Percentiles rank a stretch among this genome's conserved stretches.
These are phyloP conservation scores for Fusarium tupiense DNA, from an alignment of 2,329 filamentous ascomycete genomes.

Conservation along the genomic window DNA sequence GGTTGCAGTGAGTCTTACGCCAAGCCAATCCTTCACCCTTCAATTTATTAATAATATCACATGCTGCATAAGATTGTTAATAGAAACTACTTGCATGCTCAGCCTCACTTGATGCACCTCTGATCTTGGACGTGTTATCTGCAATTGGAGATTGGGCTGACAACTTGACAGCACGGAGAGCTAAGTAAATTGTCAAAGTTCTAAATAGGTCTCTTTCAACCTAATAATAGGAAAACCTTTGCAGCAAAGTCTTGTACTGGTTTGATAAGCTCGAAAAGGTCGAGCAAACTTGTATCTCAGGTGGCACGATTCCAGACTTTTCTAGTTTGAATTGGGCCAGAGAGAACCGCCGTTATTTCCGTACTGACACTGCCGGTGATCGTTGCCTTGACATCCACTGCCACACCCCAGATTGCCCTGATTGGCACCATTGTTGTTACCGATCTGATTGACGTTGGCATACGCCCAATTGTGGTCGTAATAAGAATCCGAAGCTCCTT, in stretches of 20 bases:
- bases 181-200: too few relatives aligned
- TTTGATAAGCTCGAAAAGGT: background rate
- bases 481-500: background rate
- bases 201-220: too few relatives aligned
- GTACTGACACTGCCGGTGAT: background rate
- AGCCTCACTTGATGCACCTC: background rate
- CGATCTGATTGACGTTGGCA: background rate
- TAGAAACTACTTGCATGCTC: background rate
- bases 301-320: background rate
- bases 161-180: too few relatives aligned
- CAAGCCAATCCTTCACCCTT: background rate
- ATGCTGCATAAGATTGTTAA: background rate
- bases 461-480: background rate
- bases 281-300: background rate
- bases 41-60: background rate
- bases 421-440: background rate
- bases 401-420: background rate
- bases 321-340: background rate
- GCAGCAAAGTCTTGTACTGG: accelerated
- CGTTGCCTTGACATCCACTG: background rate
- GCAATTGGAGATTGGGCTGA: too few relatives aligned
- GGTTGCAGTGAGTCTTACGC: background rate
- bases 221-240: too few relatives aligned
- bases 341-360: background rate
- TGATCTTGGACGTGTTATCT: too few relatives aligned